Conservation (phyloP, 2,329 filamentous ascomycete species). For the Alternaria gaisen region DNA sequence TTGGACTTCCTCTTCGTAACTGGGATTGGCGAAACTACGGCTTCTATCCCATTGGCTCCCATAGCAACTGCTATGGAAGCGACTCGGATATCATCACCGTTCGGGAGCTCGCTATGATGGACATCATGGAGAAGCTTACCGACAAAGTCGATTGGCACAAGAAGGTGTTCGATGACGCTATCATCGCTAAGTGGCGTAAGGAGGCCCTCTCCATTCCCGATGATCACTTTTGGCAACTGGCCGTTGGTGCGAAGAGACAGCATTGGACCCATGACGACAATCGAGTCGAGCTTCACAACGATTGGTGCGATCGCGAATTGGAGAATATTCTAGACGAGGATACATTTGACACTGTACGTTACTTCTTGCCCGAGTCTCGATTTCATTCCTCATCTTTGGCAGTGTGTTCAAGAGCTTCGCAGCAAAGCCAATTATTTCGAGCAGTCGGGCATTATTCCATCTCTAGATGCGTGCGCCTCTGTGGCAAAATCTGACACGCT, state of each 20-base stretch:
- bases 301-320: background rate
- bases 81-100: slow-evolving; percentile 35
- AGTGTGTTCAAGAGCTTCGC: slow-evolving; percentile 55
- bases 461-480: slow-evolving; percentile 56
- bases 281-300: background rate
- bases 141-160: slow-evolving; percentile 53
- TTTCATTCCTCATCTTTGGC: background rate
- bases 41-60: slow-evolving; percentile 29
- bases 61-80: slow-evolving; percentile 11
- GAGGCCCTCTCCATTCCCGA: slow-evolving; percentile 33
- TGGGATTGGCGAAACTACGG: background rate
- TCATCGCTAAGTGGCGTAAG: slow-evolving; percentile 36
- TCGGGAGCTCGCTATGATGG: slow-evolving; percentile 52
- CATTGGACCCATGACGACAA: slow-evolving; percentile 9
- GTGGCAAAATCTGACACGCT: slow-evolving; percentile 64
- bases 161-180: slow-evolving; percentile 50
- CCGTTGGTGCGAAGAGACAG: slow-evolving; percentile 16
- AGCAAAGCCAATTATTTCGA: slow-evolving; percentile 61
- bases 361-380: background rate
- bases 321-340: slow-evolving; percentile 24
- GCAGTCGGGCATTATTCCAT: slow-evolving; percentile 53
- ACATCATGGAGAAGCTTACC: slow-evolving; percentile 52
- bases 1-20: slow-evolving; percentile 28
- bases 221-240: slow-evolving; percentile 21
- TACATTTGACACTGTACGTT: slow-evolving; percentile 28